phyloP scores from a whole-genome alignment of 352 stramenopile species.

The Globisporangium parvum region DNA sequence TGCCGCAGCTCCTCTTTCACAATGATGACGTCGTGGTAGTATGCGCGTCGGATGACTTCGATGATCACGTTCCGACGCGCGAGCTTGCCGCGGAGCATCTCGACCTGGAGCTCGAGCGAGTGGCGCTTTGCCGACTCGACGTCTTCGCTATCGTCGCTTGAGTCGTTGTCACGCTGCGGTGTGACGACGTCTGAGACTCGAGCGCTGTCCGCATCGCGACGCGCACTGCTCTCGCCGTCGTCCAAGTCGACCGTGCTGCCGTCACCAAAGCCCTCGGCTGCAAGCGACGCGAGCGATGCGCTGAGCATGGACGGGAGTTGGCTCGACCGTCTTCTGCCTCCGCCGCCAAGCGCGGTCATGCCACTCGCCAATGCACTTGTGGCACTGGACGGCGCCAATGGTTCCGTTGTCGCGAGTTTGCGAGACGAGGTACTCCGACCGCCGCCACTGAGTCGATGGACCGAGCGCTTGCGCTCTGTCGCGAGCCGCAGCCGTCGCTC shows the following conservation, averaged over 20 bases:
- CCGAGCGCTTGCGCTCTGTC: constrained; percentile 2
- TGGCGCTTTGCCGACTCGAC: constrained; percentile 30
- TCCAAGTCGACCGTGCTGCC: not conserved
- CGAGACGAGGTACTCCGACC: too few species aligned
- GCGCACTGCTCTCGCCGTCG: not conserved
- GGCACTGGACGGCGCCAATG: too few species aligned
- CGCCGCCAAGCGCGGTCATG: not conserved
- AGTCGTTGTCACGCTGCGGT: not conserved
- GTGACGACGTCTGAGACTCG: not conserved
- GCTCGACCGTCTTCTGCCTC: not conserved
- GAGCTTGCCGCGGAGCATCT: constrained; percentile 65
- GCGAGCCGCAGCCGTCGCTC: constrained; percentile 1
- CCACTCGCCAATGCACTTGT: not conserved
- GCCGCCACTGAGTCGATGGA: not conserved
- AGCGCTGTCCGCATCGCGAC: not conserved
- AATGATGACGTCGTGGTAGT: constrained; percentile 80
- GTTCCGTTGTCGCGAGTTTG: too few species aligned
- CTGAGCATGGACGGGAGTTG: constrained; percentile 7
- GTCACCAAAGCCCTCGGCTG: not conserved
- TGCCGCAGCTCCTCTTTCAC: constrained; percentile 75
- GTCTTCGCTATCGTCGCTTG: constrained; percentile 23
- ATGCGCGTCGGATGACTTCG: constrained; percentile 65
- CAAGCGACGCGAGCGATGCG: constrained; percentile 6
- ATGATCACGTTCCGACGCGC: constrained; percentile 66
- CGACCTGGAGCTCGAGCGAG: constrained; percentile 34